Percentiles rank a stretch among this genome's conserved stretches.
These are phyloP conservation scores for Xylaria polymorpha DNA, from an alignment of 2,329 filamentous ascomycete species.

Conservation along the genomic window DNA sequence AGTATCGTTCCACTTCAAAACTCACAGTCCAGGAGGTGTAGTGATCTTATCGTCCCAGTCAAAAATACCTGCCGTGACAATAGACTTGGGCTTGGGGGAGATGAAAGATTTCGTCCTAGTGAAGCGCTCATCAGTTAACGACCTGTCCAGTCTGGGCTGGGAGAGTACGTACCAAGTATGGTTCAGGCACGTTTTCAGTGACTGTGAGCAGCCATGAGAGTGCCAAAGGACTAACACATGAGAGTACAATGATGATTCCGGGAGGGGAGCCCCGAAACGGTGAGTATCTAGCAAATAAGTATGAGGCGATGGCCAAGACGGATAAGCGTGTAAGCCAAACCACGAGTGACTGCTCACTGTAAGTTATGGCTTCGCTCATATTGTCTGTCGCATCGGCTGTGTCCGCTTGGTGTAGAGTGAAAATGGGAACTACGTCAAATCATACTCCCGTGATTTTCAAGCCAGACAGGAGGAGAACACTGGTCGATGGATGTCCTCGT, in stretches of 20 bases:
- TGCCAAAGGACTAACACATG: slow-evolving; percentile 26
- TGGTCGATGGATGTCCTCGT: neutral
- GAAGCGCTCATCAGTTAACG: slow-evolving; percentile 15
- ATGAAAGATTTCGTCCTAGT: slow-evolving; percentile 86
- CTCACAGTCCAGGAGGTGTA: slow-evolving; percentile 87
- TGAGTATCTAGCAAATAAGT: slow-evolving; percentile 16
- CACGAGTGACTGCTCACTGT: slow-evolving; percentile 33
- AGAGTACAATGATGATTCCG: slow-evolving; percentile 7
- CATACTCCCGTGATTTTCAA: neutral
- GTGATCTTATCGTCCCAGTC: slow-evolving; percentile 98
- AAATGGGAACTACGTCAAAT: neutral
- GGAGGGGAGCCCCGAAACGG: neutral
- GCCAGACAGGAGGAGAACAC: neutral
- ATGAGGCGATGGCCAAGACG: slow-evolving; percentile 27
- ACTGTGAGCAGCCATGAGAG: slow-evolving; percentile 56
- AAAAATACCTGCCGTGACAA: slow-evolving; percentile 75
- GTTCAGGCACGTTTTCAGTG: slow-evolving; percentile 58
- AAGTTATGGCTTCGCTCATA: slow-evolving; percentile 29
- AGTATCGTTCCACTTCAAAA: slow-evolving; percentile 38
- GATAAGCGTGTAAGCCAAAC: slow-evolving; percentile 31
- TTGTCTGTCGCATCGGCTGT: slow-evolving; percentile 8
- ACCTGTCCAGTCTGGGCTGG: neutral
- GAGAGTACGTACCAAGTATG: slow-evolving; percentile 61
- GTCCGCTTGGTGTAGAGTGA: neutral
- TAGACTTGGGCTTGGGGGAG: slow-evolving; percentile 92